Base-by-base conservation (phyloP, 495 filamentous ascomycete genomes). In the Polyplosphaeria fusca region DNA sequence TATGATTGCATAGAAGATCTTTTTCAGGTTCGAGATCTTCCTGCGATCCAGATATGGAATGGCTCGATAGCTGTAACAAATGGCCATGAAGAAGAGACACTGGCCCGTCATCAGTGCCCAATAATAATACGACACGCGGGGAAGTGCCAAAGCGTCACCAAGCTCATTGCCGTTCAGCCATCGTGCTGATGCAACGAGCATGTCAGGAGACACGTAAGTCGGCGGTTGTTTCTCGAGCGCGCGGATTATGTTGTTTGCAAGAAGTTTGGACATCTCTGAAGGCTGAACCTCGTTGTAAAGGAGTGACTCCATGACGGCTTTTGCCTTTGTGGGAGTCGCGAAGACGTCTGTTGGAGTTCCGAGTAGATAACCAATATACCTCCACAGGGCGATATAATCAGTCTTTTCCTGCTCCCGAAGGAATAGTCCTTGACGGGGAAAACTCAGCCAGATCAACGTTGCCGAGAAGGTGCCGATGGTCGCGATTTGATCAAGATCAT, bases 361-460 rank as follows among this genome's bases (percentile, higher is more conserved):
- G 67, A 91, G 76, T 40, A 91, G 79, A 61, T 87, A 76, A 0
- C 80, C 86, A 18, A 91, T 78, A 25, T 87, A 82, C 0, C 87
- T 77, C 88, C 88, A 91, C 0, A 91, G 71, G 0, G 87, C 86
- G 46, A 89, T 74, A 59, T 88, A 91, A 55, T 89, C 86, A 2
- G 54, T 57, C 20, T 79, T 81, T 58, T 91, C 88, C 26, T 79
- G 77, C n/a, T 78, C 44, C 0, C 73, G 72, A 14, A 86, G 67
- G 53, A 75, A 85, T 61, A 93, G 82, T 12, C 86, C 87, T 68
- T 89, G 88, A 0, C 84, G 78, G 0, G 86, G 87, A 1, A 89
- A 77, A 7, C 80, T 78, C 18, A 88, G 60, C 78, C 80, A 90
- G 47, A 89, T 78, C 3, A 90, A 66, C 0, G 77, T 76, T 22